Conservation (phyloP, 2,329 filamentous ascomycete species). For the Stromatinia cepivora region DNA sequence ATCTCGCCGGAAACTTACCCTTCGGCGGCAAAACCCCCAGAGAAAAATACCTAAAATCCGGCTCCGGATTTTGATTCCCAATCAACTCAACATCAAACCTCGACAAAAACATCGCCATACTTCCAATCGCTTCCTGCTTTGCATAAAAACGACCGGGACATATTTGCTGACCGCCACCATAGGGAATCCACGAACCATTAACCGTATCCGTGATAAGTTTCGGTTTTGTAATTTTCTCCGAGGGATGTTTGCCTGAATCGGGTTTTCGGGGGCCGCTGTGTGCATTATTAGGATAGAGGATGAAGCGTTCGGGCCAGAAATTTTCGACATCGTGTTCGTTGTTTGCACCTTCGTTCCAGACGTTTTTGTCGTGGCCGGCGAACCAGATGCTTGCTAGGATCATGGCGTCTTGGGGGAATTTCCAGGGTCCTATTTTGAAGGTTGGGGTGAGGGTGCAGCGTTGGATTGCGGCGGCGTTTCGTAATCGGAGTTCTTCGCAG, state of each 20-base stretch:
- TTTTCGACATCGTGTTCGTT: slow-evolving; percentile 37
- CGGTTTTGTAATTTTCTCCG: slow-evolving; percentile 25
- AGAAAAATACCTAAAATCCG: slow-evolving; percentile 30
- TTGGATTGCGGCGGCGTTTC: slow-evolving; percentile 28
- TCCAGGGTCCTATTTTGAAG: slow-evolving; percentile 38
- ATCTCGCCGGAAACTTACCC: slow-evolving; percentile 27
- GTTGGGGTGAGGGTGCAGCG: slow-evolving; percentile 29
- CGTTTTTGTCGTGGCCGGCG: slow-evolving; percentile 26
- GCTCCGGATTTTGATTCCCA: slow-evolving; percentile 13
- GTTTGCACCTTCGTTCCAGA: slow-evolving; percentile 40
- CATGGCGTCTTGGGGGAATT: slow-evolving; percentile 35
- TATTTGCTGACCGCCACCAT: slow-evolving; percentile 41
- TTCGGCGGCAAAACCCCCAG: slow-evolving; percentile 32
- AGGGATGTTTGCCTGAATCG: background rate
- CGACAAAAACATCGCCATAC: slow-evolving; percentile 39
- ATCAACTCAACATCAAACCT: slow-evolving; percentile 41
- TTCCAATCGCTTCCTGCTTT: slow-evolving; percentile 41
- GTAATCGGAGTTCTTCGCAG: slow-evolving; percentile 42
- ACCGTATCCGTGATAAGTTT: slow-evolving; percentile 36
- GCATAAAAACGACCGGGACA: slow-evolving; percentile 44
- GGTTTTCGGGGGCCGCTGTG: slow-evolving; percentile 35
- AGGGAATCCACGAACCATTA: slow-evolving; percentile 42
- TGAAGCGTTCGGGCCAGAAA: slow-evolving; percentile 44
- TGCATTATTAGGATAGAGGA: slow-evolving; percentile 39
- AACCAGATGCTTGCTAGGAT: slow-evolving; percentile 37